Evolutionary conservation across 441 rosid species (phyloP), one percentile per base, ranked within the genome.

Genomic region (Aquilaria agallochum): DNA sequence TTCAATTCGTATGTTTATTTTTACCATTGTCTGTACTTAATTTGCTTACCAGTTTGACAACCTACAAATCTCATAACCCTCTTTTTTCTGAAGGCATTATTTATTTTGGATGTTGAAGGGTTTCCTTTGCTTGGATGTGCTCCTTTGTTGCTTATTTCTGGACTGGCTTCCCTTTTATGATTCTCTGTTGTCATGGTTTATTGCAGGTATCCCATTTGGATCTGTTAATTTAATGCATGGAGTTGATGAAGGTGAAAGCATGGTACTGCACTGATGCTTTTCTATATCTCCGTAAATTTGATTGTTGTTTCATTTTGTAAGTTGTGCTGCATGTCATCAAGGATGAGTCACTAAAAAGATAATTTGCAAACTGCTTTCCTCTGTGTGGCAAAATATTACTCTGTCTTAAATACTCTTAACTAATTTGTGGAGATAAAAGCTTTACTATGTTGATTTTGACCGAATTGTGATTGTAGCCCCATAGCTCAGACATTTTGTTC

Each of bases 201-300:
- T 71, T 82, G 74, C 81, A 95, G 98, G 99, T 76, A 92, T 95
- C 68, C 99, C 97, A 62, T 95, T 77, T 74, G 98, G 99, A 70
- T 95, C 98, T 54, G 98, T 92, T 60, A 95, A 95, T 82, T 77
- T 95, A 54, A 62, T 82, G 86, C 71, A 86, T 47, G 99, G 99
- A 64, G 98, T 95, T 74, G 97, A 95, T 78, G 91, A 86, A 75
- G 83, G 92, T 73, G 99, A 95, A 86, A 95, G 97, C 87, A 95
- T 88, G 98, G 99, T 77, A 81, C 74, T 56, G 13, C 65, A 56
- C 68, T 45, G 40, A 12, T 48, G 53, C 63, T 47, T 58, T 59
- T 58, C 59, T 20, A 57, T 13, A 3, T 60, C 31, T 53, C 59
- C 55, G 31, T 61, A 60, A 45, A 56, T 56, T 64, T 67, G 34